phyloP scores from a whole-genome alignment of 1,284 basidiomycete genomes.

The Vanrija humicola region DNA sequence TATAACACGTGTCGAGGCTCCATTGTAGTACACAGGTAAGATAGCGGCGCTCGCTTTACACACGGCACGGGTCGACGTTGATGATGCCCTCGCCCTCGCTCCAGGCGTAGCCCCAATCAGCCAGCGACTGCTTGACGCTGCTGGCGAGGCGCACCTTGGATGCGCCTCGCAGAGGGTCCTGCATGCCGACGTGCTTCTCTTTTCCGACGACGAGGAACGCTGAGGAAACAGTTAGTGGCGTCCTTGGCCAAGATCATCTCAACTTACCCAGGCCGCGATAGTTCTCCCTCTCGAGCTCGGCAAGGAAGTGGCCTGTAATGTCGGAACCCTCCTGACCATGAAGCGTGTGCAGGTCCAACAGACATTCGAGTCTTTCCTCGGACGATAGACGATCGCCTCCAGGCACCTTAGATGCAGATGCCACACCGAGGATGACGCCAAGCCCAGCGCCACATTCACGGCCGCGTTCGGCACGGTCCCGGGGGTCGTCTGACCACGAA shows the following conservation, averaged over 20 bases:
- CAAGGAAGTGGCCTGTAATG: slow-evolving; percentile 83
- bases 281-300: slow-evolving; percentile 79
- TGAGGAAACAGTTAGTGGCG: slow-evolving; percentile 30
- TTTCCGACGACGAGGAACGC: slow-evolving; percentile 89
- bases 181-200: slow-evolving; percentile 88
- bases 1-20: too few relatives aligned
- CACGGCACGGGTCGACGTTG: slow-evolving; percentile 63
- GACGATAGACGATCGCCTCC: slow-evolving; percentile 56
- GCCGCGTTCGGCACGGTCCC: slow-evolving; percentile 71
- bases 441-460: slow-evolving; percentile 73
- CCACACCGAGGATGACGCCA: slow-evolving; percentile 80
- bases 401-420: slow-evolving; percentile 57
- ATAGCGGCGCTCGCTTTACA: background rate
- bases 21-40: background rate
- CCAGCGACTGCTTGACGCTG: slow-evolving; percentile 81
- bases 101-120: slow-evolving; percentile 94
- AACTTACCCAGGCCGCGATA: slow-evolving; percentile 73
- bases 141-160: slow-evolving; percentile 75
- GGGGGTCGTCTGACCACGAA: slow-evolving; percentile 75
- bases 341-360: slow-evolving; percentile 80
- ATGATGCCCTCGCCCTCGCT: slow-evolving; percentile 84
- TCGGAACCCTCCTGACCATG: slow-evolving; percentile 89
- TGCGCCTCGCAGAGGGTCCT: slow-evolving; percentile 72
- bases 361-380: slow-evolving; percentile 77
- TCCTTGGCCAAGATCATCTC: too few relatives aligned